Base-by-base conservation (phyloP, 208 protist species). In the Phytomonas sp. region DNA sequence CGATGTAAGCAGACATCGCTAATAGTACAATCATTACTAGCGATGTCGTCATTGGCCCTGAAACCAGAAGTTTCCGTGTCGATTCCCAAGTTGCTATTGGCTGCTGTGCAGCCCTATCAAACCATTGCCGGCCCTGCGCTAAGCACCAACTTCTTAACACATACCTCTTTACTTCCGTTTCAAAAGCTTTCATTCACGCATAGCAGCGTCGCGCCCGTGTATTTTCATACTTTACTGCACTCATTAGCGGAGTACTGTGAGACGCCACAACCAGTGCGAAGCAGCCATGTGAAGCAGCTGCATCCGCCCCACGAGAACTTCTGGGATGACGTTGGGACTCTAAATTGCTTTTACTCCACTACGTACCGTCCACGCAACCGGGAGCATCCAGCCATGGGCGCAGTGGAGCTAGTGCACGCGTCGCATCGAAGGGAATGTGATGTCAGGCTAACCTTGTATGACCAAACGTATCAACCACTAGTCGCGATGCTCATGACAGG, bases 21-120 rank as follows among this genome's bases (percentile, higher is more conserved):
- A 17, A 64, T 64, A 64, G 36, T 6, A 64, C 13, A 51, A 51
- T 20, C 40, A 17, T 17, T 15, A 17, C 40, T 56, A 62, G 28
- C 6, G 43, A 78, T 77, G 63, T 1, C 71, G 28, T 69, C 71
- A 5, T 65, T 79, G 26, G 63, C 70, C 4, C 37, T 75, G 23
- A 70, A 68, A 23, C 72, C 61, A 23, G 78, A 77, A 31, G 70
- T 76, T 26, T 67, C 82, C 0, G 71, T 94, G 6, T 81, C 82
- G 70, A 71, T 88, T n/a, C 78, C 89, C 0, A 81, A 79, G 63
- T 66, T 88, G 26, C 73, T 92, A 8, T 56, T 93, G 31, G 80
- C 78, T 1, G 80, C 88, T 0, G 88, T 84, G 26, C 91, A 96
- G 81, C 91, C 91, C 33, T 96, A 96, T 69, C 82, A 88, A 33